phyloP scores from a whole-genome alignment of 805 yeast species.

The Wickerhamiella kurtzmanii region DNA sequence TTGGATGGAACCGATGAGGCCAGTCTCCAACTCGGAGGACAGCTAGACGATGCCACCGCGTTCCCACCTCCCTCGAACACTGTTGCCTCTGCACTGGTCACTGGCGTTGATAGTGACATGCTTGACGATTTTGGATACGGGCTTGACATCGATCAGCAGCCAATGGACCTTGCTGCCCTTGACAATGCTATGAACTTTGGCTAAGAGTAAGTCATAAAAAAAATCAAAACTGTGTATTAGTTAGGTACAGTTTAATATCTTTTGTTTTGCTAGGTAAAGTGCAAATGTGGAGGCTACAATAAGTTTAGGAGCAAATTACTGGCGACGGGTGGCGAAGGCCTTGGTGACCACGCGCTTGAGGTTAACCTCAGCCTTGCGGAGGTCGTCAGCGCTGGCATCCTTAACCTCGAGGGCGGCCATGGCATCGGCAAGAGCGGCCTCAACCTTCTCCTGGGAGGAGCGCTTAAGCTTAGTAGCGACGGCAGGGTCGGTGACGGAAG shows the following conservation, averaged over 20 bases:
- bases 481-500: constrained; percentile 96
- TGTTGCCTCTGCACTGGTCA: neutral
- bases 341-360: constrained; percentile 99
- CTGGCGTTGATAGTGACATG: neutral
- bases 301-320: constrained; percentile 8
- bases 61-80: neutral
- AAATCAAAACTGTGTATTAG: too few species aligned
- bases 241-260: neutral
- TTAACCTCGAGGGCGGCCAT: constrained; percentile 94
- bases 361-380: constrained; percentile 97
- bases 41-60: neutral
- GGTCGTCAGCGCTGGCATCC: constrained; percentile 92
- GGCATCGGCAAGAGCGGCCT: constrained; percentile 95
- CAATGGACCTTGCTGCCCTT: constrained; percentile 21
- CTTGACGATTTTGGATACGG: constrained; percentile 3
- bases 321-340: constrained; percentile 88
- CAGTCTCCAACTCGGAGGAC: neutral
- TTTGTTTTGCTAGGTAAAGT: neutral
- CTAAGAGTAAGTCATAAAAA: constrained; percentile 10
- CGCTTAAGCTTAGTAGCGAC: constrained; percentile 95
- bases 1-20: neutral
- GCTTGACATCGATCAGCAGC: constrained; percentile 14
- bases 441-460: constrained; percentile 93
- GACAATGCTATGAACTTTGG: constrained; percentile 20
- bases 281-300: too few species aligned